These are phyloP conservation scores for Nigrospora osmanthi DNA, from an alignment of 2,329 filamentous ascomycete genomes.

Conservation along the genomic window DNA sequence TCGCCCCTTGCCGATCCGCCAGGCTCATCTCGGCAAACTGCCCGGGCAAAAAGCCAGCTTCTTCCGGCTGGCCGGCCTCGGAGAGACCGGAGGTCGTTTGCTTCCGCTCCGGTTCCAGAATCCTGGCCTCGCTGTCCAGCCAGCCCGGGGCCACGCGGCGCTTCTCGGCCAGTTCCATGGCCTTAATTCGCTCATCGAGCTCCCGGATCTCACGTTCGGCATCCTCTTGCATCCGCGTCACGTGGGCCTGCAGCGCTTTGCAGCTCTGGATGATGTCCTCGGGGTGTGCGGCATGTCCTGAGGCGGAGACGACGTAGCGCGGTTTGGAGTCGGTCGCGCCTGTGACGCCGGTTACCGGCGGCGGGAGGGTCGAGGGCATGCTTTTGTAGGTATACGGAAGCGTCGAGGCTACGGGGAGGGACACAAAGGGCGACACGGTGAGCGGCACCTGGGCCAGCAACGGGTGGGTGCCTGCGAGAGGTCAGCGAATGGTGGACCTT, in stretches of 20 bases:
- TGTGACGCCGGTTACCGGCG: conserved; percentile 51
- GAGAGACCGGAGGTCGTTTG: conserved; percentile 9
- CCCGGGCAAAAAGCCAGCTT: conserved; percentile 34
- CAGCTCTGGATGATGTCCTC: conserved; percentile 81
- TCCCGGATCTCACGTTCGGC: conserved; percentile 59
- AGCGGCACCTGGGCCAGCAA: conserved; percentile 88
- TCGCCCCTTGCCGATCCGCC: conserved; percentile 15
- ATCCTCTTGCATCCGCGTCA: conserved; percentile 60
- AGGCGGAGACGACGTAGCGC: conserved; percentile 69
- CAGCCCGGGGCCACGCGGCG: conserved; percentile 71
- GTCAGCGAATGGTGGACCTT: background rate
- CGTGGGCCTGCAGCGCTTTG: conserved; percentile 66
- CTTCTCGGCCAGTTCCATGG: conserved; percentile 70
- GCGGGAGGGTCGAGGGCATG: conserved; percentile 79
- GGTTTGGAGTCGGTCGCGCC: conserved; percentile 37
- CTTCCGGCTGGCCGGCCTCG: conserved; percentile 29
- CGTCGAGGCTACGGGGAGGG: conserved; percentile 80
- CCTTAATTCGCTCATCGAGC: conserved; percentile 60
- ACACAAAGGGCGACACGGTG: conserved; percentile 90
- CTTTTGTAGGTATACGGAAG: conserved; percentile 93
- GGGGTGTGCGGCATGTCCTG: conserved; percentile 78
- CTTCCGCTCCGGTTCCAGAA: conserved; percentile 59
- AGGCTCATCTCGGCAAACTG: conserved; percentile 21
- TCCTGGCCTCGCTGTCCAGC: conserved; percentile 64
- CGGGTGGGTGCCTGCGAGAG: conserved; percentile 64